Base-by-base conservation (phyloP, 495 filamentous ascomycete genomes). In the Penicillium cosmopolitanum region DNA sequence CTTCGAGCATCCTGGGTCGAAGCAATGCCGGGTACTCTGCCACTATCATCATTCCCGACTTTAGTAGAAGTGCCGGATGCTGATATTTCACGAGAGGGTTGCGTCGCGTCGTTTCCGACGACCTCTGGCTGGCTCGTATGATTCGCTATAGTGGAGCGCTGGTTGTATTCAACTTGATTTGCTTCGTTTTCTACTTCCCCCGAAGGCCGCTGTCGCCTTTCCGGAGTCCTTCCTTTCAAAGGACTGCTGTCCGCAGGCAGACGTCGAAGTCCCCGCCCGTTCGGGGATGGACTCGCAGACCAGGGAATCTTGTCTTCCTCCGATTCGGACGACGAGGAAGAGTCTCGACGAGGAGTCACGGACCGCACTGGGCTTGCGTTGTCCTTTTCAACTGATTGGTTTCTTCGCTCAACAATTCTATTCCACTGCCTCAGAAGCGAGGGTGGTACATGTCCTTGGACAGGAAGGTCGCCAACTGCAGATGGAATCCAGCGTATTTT, bases 401-500 rank as follows among this genome's bases (percentile, higher is more conserved):
- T 59, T 43, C 61, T 64, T 50, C 67, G 65, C 31, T 67, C 59
- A 50, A 75, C 77, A 42, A 71, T 68, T 25, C 70, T 67, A 63
- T 82, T 80, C 72, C 75, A 76, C 53, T 64, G 64, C 19, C 51
- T 43, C 4, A 78, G 55, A 16, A 79, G 66, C 19, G 42, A 25
- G 36, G 74, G 64, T 4, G 78, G 78, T 15, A 78, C 75, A 66
- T 77, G 67, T 8, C 69, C 74, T 21, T 57, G 61, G 21, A 70
- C 65, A 36, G 42, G 38, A 16, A 51, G 52, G 2, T 61, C 53
- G 13, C 73, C 73, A 7, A 69, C 42, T 13, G 55, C 46, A 18
- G 76, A 69, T 28, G 78, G 79, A 34, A 81, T 62, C 72, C 73
- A 82, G 66, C 64, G 77, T n/a, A 83, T 75, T 15, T 72, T 58